phyloP scores from a whole-genome alignment of 2,329 filamentous ascomycete species.

The Graphilbum fragrans region DNA sequence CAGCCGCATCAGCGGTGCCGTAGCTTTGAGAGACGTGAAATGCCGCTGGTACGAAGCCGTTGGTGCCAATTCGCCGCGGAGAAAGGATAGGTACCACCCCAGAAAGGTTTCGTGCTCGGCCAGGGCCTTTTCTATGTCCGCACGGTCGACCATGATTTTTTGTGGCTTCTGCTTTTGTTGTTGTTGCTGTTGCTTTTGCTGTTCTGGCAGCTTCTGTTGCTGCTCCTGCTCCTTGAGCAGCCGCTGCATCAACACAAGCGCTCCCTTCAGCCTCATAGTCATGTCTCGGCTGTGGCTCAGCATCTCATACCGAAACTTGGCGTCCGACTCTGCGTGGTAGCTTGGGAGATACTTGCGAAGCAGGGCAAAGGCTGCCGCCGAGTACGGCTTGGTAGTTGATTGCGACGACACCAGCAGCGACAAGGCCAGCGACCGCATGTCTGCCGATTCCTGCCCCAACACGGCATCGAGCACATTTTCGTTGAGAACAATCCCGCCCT shows the following conservation, averaged over 20 bases:
- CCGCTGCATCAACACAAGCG: conserved; percentile 43
- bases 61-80: conserved; percentile 62
- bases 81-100: conserved; percentile 61
- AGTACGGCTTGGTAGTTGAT: conserved; percentile 62
- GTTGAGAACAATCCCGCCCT: conserved; percentile 20
- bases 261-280: conserved; percentile 60
- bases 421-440: conserved; percentile 67
- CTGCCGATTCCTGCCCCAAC: conserved; percentile 42
- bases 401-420: conserved; percentile 68
- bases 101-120: conserved; percentile 51
- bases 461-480: conserved; percentile 36
- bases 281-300: conserved; percentile 64
- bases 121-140: conserved; percentile 17
- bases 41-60: conserved; percentile 86
- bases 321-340: conserved; percentile 73
- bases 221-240: conserved; percentile 26
- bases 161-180: neutral
- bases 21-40: conserved; percentile 63
- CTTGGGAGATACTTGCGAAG: conserved; percentile 54
- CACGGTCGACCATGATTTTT: neutral
- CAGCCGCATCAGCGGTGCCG: conserved; percentile 54
- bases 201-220: conserved; percentile 19
- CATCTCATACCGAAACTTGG: conserved; percentile 74
- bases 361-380: conserved; percentile 44
- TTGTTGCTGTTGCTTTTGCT: neutral